Percentiles rank a stretch among this genome's conserved stretches.
phyloP scores from a whole-genome alignment of 129 eudicot genomes.

The Kitagawia praeruptora region DNA sequence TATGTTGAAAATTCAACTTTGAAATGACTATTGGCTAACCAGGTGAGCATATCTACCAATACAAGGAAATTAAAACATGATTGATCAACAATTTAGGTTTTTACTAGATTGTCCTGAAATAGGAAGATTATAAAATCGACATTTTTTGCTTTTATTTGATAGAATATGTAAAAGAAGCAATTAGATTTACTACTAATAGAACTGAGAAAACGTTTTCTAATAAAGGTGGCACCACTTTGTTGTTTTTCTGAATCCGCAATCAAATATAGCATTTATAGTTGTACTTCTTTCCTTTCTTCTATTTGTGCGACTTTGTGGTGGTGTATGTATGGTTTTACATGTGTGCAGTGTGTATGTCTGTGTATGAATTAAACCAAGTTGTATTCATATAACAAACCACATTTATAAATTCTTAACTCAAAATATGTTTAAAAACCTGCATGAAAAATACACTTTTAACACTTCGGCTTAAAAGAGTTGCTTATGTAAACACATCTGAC shows the following conservation, averaged over 20 bases:
- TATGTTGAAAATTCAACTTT: not conserved
- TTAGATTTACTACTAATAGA: not conserved
- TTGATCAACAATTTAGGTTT: not conserved
- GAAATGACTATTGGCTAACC: not conserved
- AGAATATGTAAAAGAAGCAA: not conserved
- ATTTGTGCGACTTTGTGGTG: no score
- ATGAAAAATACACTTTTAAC: not conserved
- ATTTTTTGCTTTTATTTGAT: not conserved
- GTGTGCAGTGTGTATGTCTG: not conserved
- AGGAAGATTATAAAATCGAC: not conserved
- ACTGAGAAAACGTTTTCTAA: not conserved
- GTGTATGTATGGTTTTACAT: not conserved
- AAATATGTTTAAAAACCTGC: not conserved
- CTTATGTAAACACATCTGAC: conserved; percentile 18
- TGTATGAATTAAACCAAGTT: not conserved
- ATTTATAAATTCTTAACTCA: not conserved
- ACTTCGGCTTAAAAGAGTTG: not conserved
- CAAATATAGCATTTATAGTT: not conserved
- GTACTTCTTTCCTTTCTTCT: not conserved
- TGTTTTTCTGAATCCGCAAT: not conserved
- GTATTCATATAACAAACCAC: not conserved
- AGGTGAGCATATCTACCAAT: not conserved
- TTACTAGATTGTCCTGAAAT: not conserved
- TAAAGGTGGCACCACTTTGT: not conserved
- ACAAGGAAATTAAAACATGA: not conserved